Base-by-base conservation (phyloP, 257 asterid genomes). In the Solanum ahanhuiri region DNA sequence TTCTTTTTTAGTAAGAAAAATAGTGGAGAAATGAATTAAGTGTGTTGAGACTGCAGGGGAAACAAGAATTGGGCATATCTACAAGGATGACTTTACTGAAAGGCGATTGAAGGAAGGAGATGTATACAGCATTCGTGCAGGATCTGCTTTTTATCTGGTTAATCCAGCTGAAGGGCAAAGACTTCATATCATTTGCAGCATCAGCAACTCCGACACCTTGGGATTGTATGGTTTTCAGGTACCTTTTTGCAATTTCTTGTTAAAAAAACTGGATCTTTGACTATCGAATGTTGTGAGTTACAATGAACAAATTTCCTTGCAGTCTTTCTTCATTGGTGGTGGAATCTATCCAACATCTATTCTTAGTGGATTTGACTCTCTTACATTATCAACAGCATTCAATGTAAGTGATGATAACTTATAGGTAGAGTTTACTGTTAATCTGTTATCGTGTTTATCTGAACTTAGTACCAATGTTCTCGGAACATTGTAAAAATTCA, bases 251-350 rank as follows among this genome's bases (percentile, higher is more conserved):
- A 15, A 2, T 22, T 57, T 86, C 23, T 6, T 63, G 22, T 70
- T 2, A 33, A 12, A 39, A 7, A 14, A 41, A 3, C 6, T 76
- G 60, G 83, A 41, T 76, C 12, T 39, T 23, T 76, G 33, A 7
- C 83, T 76, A 11, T 75, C 15, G 37, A 43, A 77, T 18, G 1
- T 77, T 25, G 64, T 4, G 39, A 79, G 14, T 43, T 15, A 15
- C 23, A 45, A 8, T 45, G 45, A 3, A 79, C 25, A 5, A 15
- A 3, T 6, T 23, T 25, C 18, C 10, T 15, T 69, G 87, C 92
- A 96, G 99, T 88, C 98, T 83, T 96, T 93, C 97, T 95, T 86
- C 89, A 63, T 96, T 69, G 98, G 91, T 28, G 99, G 99, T 30
- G 99, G 99, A 81, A 70, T 35, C 5, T 87, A 96, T 90, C 98